Evolutionary conservation across 2,329 filamentous ascomycete species (phyloP), one percentile per base, ranked within the genome.

Genomic region (Scolecobasidium constrictum): DNA sequence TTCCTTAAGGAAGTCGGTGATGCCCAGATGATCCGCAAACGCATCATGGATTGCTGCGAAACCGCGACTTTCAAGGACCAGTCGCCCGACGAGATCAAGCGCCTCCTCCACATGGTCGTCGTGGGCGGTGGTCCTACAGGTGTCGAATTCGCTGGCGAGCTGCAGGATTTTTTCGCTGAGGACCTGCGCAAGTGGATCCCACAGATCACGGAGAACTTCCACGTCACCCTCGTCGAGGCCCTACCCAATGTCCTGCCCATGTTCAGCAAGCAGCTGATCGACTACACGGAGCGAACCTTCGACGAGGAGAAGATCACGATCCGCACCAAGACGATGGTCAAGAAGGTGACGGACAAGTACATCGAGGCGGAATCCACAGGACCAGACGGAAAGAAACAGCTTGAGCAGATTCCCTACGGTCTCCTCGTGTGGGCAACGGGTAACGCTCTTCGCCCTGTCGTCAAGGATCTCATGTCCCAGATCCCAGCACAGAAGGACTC

Each of bases 1-100:
- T 98, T 98, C 77, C 69, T 98, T 61, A 98, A 98, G 75, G 93
- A 98, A 69, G 94, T 98, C 59, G 79, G 76, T 51, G 93, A 98
- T 63, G 92, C 92, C 45, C 92, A 98, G 68, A 77, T 78, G 58
- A 98, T 98, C 61, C 86, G 92, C 59, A 95, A 90, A 74, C 87
- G 86, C 67, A 95, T 98, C 66, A 98, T 98, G 92, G 92, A 98
- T 70, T 98, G 92, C 63, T 88, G 94, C 54, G 92, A 98, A 71
- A 95, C 90, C 26, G 92, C 92, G 41, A 90, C 86, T 48, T 95
- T 98, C 81, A 96, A 96, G 77, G 90, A 87, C 59, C 92, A 98
- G 69, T 73, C 77, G 28, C 69, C 76, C 13, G 86, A 92, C 52
- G 93, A 98, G 68, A 72, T 94, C 59, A 82, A 93, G 70, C 86